phyloP scores from a whole-genome alignment of 179 eudicot genomes.

The Pouteria campechiana region DNA sequence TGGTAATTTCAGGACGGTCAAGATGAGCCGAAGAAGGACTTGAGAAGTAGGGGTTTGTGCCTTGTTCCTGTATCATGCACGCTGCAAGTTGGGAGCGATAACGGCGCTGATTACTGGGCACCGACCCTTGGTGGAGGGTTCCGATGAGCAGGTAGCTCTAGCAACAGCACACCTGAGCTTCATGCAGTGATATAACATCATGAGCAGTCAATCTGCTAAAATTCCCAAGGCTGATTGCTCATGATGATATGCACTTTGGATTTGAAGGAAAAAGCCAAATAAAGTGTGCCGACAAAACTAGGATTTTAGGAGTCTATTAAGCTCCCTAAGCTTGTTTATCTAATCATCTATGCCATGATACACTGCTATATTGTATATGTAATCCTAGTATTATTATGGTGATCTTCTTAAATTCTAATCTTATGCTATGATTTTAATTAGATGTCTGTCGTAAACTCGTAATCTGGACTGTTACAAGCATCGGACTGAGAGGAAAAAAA shows the following conservation, averaged over 20 bases:
- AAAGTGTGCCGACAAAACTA: no score
- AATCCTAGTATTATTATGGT: no score
- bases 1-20: conserved; percentile 29
- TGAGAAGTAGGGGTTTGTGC: conserved; percentile 76
- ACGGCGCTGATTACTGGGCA: conserved; percentile 86
- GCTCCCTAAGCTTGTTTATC: no score
- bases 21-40: conserved; percentile 45
- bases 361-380: no score
- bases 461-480: no score
- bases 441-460: no score
- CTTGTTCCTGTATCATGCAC: conserved; percentile 74
- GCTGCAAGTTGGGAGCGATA: conserved; percentile 66
- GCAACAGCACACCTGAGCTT: conserved; percentile 6
- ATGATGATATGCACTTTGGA: conserved; percentile 68
- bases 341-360: no score
- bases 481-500: no score
- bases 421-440: no score
- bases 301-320: no score
- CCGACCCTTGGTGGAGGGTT: conserved; percentile 50
- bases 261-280: no score
- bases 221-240: conserved; percentile 72
- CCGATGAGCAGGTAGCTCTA: conserved; percentile 9
- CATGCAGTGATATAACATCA: conserved; percentile 59
- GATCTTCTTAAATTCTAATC: no score
- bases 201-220: conserved; percentile 79